Evolutionary conservation across 2,329 filamentous ascomycete species (phyloP).

Genomic region (Colletotrichum sp.): DNA sequence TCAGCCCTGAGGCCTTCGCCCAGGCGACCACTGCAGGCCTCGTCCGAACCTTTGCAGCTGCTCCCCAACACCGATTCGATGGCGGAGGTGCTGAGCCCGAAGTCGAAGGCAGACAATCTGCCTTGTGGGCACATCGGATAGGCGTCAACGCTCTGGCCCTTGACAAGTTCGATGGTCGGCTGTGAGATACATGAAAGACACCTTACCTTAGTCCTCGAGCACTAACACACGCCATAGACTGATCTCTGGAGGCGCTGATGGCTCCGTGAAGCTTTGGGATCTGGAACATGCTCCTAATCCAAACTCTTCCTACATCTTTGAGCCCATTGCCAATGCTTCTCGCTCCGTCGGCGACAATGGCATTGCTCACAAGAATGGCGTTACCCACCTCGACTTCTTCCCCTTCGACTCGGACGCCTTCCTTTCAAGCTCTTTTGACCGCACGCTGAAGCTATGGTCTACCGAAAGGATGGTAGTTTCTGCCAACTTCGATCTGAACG

Average conservation of each 20-base stretch:
- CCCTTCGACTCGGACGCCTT: slow-evolving; percentile 80
- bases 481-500: slow-evolving; percentile 71
- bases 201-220: background rate
- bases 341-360: slow-evolving; percentile 39
- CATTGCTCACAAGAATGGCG: slow-evolving; percentile 67
- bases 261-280: slow-evolving; percentile 86
- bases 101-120: slow-evolving; percentile 10
- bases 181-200: slow-evolving; percentile 50
- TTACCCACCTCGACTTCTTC: slow-evolving; percentile 80
- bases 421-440: slow-evolving; percentile 79
- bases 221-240: slow-evolving; percentile 53
- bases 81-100: slow-evolving; percentile 43
- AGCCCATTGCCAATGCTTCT: slow-evolving; percentile 56
- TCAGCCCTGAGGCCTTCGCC: slow-evolving; percentile 68
- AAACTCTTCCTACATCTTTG: slow-evolving; percentile 52
- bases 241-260: slow-evolving; percentile 85
- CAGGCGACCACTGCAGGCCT: slow-evolving; percentile 69
- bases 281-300: slow-evolving; percentile 65
- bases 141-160: slow-evolving; percentile 82
- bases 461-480: slow-evolving; percentile 66
- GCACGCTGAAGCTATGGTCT: slow-evolving; percentile 76
- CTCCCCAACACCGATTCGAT: slow-evolving; percentile 72
- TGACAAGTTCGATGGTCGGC: slow-evolving; percentile 80
- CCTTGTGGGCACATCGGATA: slow-evolving; percentile 71
- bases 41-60: slow-evolving; percentile 71